These are phyloP conservation scores for Amanita molliuscula DNA, from an alignment of 768 basidiomycete genomes.

Conservation along the genomic window DNA sequence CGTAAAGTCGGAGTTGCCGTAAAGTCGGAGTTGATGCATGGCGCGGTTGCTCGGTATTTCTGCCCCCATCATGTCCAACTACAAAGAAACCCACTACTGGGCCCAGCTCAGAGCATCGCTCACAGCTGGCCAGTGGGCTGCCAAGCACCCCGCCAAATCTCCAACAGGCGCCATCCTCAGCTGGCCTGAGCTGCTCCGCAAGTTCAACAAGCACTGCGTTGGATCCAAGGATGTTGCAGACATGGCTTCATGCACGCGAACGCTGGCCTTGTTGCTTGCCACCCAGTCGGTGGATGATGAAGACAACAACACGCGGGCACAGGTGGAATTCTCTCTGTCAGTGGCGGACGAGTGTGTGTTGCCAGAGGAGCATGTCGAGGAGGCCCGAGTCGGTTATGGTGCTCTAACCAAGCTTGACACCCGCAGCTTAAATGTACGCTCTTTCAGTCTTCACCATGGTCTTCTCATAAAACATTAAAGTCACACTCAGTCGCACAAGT, in stretches of 20 bases:
- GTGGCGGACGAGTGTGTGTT: conserved; percentile 52
- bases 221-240: conserved; percentile 52
- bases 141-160: conserved; percentile 48
- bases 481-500: conserved; percentile 45
- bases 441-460: neutral
- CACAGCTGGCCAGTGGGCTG: conserved; percentile 66
- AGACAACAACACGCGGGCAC: conserved; percentile 23
- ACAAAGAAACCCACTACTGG: conserved; percentile 74
- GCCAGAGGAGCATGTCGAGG: conserved; percentile 43
- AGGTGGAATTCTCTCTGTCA: conserved; percentile 23
- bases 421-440: conserved; percentile 50
- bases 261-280: conserved; percentile 45
- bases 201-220: conserved; percentile 77
- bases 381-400: conserved; percentile 46
- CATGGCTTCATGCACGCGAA: conserved; percentile 58
- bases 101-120: conserved; percentile 60
- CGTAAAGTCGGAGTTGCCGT: too few relatives aligned
- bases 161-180: conserved; percentile 41
- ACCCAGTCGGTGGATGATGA: conserved; percentile 43
- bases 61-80: conserved; percentile 16
- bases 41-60: neutral
- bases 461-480: conserved; percentile 6
- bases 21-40: too few relatives aligned
- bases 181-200: conserved; percentile 76
- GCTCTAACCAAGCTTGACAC: conserved; percentile 37